Evolutionary conservation across 441 rosid species (phyloP), one percentile per base, ranked within the genome.

Genomic region (Hypseocharis bilobata): DNA sequence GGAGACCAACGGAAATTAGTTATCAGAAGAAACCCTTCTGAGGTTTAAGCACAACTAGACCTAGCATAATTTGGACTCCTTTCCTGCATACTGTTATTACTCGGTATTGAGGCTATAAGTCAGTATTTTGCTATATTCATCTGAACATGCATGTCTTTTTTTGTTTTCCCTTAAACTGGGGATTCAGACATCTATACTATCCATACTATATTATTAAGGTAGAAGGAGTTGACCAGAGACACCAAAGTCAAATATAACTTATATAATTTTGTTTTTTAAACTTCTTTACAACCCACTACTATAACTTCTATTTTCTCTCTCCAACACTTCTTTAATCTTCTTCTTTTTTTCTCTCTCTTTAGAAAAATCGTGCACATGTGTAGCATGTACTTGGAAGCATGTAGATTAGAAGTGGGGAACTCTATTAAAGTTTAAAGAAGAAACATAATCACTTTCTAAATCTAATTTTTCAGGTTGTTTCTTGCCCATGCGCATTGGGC

Each of bases 401-500:
- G n/a, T n/a, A n/a, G 0, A 25, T 52, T 23, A 52, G 27, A 52
- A 52, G 29, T 10, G 3, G 4, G 29, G 58, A 52, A 10, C 10
- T 23, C 10, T 52, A 20, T 23, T 23, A 6, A 23, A 54, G 3
- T 54, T 54, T 2, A 54, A 26, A 54, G 59, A 54, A 54, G n/a
- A 54, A 54, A 22, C 59, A 4, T 11, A 54, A 54, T 54, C 11
- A 54, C 5, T 26, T 25, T 17, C 30, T 54, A 10, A 17, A 28
- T 66, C 20, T 72, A 58, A 45, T 72, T 62, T 29, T 64, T 65
- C 87, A 93, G 97, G 97, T 90, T 64, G 98, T 90, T 67, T 93
- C 95, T 22, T 93, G 98, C 75, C 97, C 98, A 27, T 87, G 96
- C 74, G 97, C 97, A 36, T 78, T 90, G 76, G 96, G 96, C 63